phyloP scores from a whole-genome alignment of 108 stramenopile genomes.

The Cyclotella kingstonii region DNA sequence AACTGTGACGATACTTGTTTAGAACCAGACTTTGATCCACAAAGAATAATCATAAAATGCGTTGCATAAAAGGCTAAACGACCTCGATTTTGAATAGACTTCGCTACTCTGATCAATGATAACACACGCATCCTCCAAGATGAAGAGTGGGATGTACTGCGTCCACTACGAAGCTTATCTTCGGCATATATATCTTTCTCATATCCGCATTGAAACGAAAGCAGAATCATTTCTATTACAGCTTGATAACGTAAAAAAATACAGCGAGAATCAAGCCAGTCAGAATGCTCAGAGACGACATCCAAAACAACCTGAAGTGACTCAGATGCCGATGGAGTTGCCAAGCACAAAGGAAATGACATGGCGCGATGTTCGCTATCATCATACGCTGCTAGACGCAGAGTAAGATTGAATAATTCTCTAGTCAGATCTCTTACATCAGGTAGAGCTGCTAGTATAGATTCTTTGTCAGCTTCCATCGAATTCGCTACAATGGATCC shows the following conservation, averaged over 20 bases:
- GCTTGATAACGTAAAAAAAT: slow-evolving; percentile 20
- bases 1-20: background rate
- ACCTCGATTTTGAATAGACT: slow-evolving; percentile 15
- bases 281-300: slow-evolving; percentile 30
- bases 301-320: slow-evolving; percentile 32
- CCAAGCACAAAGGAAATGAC: slow-evolving; percentile 25
- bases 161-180: too few relatives aligned
- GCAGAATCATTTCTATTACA: slow-evolving; percentile 16
- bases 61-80: slow-evolving; percentile 32
- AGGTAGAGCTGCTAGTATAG: slow-evolving; percentile 25
- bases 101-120: slow-evolving; percentile 16
- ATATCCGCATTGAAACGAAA: slow-evolving; percentile 15
- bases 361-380: slow-evolving; percentile 28
- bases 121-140: slow-evolving; percentile 29
- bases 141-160: background rate
- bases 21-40: slow-evolving; percentile 1
- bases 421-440: slow-evolving; percentile 29
- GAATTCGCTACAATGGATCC: too few relatives aligned
- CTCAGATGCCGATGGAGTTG: slow-evolving; percentile 28
- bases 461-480: slow-evolving; percentile 14
- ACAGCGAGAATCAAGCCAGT: slow-evolving; percentile 30
- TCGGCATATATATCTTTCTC: too few relatives aligned
- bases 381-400: slow-evolving; percentile 33
- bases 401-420: slow-evolving; percentile 41
- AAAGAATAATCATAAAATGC: slow-evolving; percentile 32